Evolutionary conservation across 352 stramenopile genomes (phyloP).

Genomic region (Pythium aristosporum): DNA sequence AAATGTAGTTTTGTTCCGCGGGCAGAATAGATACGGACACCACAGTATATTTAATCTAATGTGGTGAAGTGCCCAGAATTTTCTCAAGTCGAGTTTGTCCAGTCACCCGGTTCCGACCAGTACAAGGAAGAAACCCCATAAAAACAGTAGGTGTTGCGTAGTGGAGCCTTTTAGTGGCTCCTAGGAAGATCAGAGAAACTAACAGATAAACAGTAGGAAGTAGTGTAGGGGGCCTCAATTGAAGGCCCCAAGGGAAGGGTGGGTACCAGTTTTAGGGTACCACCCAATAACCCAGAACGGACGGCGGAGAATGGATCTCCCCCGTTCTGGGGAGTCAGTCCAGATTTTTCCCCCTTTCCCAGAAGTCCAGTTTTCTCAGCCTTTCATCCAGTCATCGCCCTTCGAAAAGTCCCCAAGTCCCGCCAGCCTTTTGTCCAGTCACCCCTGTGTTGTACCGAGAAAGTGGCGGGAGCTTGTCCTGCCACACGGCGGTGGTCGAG

Average conservation of each 20-base stretch:
- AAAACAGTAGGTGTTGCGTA: neutral
- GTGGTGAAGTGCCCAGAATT: slow-evolving; percentile 1
- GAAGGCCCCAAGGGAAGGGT: neutral
- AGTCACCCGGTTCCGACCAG: neutral
- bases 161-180: no score
- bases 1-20: no score
- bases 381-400: neutral
- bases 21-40: no score
- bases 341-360: neutral
- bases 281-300: slow-evolving; percentile 5
- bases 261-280: neutral
- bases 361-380: neutral
- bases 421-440: neutral
- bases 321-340: neutral
- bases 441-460: neutral
- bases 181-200: no score
- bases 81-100: neutral
- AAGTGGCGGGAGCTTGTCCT: neutral
- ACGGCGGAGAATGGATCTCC: neutral
- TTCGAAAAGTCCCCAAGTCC: neutral
- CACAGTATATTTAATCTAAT: no score
- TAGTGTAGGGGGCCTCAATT: neutral
- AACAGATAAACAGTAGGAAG: neutral
- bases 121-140: neutral
- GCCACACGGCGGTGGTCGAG: neutral